Conservation (phyloP, 2,329 filamentous ascomycete species). For the Bipolaris zeicola region DNA sequence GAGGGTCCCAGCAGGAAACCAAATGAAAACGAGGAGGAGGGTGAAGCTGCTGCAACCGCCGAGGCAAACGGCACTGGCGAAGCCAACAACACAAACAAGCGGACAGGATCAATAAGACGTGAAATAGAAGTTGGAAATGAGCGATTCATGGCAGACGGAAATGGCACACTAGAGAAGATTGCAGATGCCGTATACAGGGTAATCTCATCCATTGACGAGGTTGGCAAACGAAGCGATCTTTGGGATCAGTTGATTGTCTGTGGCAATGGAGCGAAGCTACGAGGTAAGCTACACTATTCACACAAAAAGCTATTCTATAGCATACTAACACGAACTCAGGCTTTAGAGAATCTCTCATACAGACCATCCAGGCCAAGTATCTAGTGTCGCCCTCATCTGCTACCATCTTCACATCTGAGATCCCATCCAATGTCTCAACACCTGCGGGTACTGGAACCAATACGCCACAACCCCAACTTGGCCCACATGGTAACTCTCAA, state of each 20-base stretch:
- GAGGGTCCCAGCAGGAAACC: conserved; percentile 51
- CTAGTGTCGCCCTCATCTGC: conserved; percentile 89
- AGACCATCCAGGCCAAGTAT: conserved; percentile 79
- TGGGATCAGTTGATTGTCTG: conserved; percentile 95
- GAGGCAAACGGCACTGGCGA: conserved; percentile 39
- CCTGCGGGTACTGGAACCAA: conserved; percentile 89
- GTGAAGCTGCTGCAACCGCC: conserved; percentile 27
- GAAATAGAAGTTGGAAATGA: conserved; percentile 81
- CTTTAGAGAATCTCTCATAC: conserved; percentile 86
- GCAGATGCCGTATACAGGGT: conserved; percentile 82
- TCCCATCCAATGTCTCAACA: conserved; percentile 91
- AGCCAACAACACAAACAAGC: conserved; percentile 17
- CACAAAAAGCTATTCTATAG: background rate
- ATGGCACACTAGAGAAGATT: conserved; percentile 79
- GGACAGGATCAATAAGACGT: conserved; percentile 49
- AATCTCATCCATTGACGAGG: conserved; percentile 81
- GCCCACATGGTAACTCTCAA: conserved; percentile 57
- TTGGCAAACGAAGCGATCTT: conserved; percentile 80
- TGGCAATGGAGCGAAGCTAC: conserved; percentile 77
- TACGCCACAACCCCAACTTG: conserved; percentile 72
- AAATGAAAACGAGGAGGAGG: conserved; percentile 42
- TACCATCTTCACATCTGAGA: conserved; percentile 95
- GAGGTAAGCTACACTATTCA: conserved; percentile 53
- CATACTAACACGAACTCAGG: conserved; percentile 56
- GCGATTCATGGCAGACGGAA: conserved; percentile 68